Evolutionary conservation across 202 grass and related monocot genomes (phyloP).

Genomic region (Musa balbisiana): DNA sequence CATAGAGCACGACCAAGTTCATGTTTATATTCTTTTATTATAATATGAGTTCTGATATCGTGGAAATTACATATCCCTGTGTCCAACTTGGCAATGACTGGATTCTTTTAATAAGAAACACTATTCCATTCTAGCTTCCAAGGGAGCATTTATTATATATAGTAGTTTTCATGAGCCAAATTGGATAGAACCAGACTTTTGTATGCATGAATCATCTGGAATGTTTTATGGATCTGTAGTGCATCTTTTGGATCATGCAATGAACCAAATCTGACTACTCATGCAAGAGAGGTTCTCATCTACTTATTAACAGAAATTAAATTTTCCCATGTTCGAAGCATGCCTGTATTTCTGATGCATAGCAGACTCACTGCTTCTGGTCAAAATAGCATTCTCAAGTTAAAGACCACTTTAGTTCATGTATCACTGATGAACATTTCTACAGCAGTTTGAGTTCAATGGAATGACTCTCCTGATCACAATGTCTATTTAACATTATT

Average conservation of each 20-base stretch:
- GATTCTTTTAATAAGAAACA: too few species aligned
- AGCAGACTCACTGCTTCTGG: background rate
- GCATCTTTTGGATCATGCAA: background rate
- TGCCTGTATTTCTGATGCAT: background rate
- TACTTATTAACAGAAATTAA: background rate
- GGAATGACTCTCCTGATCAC: background rate
- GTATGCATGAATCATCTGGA: too few species aligned
- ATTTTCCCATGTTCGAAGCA: background rate
- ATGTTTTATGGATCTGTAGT: too few species aligned
- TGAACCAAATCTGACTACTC: background rate
- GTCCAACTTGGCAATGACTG: too few species aligned
- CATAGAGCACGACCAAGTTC: too few species aligned
- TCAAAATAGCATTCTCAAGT: background rate
- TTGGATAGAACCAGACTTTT: too few species aligned
- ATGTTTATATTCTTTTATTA: too few species aligned
- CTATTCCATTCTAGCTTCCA: too few species aligned
- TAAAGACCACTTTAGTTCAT: background rate
- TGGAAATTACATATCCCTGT: too few species aligned
- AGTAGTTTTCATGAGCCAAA: too few species aligned
- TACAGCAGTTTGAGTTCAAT: background rate
- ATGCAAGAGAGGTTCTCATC: background rate
- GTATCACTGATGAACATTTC: background rate
- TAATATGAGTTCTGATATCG: too few species aligned
- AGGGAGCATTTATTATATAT: too few species aligned
- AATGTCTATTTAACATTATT: background rate